These are phyloP conservation scores for Capillidium heterosporum DNA, from an alignment of 371 early-diverging fungal genomes.

Conservation along the genomic window DNA sequence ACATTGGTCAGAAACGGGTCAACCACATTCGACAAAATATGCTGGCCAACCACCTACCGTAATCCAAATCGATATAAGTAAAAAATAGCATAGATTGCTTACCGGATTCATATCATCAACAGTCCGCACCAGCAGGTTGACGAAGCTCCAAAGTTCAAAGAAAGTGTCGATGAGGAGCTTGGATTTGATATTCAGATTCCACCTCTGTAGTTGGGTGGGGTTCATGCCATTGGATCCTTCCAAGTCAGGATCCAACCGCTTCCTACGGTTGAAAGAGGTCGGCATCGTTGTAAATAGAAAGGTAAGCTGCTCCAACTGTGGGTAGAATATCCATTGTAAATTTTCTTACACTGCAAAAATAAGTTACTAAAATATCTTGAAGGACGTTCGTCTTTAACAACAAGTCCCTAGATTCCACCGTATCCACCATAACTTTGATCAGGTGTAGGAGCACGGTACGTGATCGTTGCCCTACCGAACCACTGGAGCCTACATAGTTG, in stretches of 20 bases:
- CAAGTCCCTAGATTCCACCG: background rate
- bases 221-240: background rate
- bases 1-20: background rate
- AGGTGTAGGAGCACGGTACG: background rate
- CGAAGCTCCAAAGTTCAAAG: conserved; percentile 5
- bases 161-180: background rate
- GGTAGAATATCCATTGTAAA: background rate
- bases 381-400: background rate
- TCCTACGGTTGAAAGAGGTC: background rate
- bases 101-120: background rate
- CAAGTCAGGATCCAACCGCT: background rate
- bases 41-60: background rate
- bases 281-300: conserved; percentile 1
- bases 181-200: background rate
- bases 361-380: background rate
- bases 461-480: background rate
- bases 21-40: background rate
- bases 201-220: background rate
- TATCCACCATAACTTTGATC: background rate
- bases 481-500: background rate
- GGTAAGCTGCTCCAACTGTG: background rate
- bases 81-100: background rate
- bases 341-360: background rate
- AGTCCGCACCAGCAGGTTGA: background rate
- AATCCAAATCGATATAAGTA: background rate